Percentiles rank a stretch among this genome's conserved stretches.
Conservation (phyloP, 768 basidiomycete genomes). For the Kwoniella europaea region DNA sequence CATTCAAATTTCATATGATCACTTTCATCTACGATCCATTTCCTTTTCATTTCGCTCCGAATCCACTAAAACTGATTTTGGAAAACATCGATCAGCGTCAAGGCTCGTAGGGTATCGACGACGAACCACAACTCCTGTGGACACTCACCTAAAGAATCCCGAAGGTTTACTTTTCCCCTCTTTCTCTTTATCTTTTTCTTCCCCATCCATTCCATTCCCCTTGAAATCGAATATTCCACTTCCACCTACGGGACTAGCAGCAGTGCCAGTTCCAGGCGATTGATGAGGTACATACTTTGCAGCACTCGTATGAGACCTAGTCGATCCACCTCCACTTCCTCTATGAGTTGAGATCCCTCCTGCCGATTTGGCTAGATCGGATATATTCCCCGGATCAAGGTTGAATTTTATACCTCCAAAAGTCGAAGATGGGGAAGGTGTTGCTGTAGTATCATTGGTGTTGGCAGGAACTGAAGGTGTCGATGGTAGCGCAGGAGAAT, state of each 20-base stretch:
- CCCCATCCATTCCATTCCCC: background rate
- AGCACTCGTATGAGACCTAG: constrained; percentile 24
- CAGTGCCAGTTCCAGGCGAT: background rate
- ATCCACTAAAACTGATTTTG: constrained; percentile 24
- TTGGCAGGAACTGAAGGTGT: background rate
- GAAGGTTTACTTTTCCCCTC: constrained; percentile 11
- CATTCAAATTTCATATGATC: background rate
- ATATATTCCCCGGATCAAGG: constrained; percentile 24
- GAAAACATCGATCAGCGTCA: background rate
- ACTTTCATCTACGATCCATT: background rate
- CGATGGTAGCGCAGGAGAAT: background rate
- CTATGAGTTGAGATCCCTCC: background rate
- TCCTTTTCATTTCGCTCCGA: constrained; percentile 10
- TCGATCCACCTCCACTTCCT: background rate
- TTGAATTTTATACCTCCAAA: constrained; percentile 30
- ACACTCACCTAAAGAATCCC: constrained; percentile 39
- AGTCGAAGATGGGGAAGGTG: background rate
- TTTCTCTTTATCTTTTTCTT: background rate
- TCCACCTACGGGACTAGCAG: constrained; percentile 1
- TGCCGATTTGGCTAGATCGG: constrained; percentile 16
- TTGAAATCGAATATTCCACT: constrained; percentile 14
- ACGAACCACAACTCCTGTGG: background rate
- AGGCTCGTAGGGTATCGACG: background rate
- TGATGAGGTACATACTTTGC: constrained; percentile 23
- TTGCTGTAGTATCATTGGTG: too few relatives aligned